phyloP scores from a whole-genome alignment of 352 stramenopile genomes.

The Nothophytophthora sp. region DNA sequence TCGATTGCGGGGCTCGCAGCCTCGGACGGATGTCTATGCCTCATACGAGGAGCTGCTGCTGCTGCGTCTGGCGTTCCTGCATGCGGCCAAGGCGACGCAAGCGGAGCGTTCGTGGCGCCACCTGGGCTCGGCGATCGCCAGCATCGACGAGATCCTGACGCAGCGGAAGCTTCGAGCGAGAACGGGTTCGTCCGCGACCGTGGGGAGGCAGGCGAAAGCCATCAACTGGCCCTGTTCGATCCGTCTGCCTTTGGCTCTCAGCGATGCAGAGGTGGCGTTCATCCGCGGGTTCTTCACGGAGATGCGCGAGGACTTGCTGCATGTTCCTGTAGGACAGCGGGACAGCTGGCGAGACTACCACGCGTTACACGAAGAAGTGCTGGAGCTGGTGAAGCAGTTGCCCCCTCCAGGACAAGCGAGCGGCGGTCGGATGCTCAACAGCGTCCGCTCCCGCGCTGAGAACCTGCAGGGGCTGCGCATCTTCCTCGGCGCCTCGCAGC shows the following conservation, averaged over 20 bases:
- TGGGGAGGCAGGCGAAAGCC: constrained; percentile 19
- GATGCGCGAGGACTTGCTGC: constrained; percentile 33
- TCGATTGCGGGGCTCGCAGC: constrained; percentile 37
- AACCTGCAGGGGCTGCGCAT: constrained; percentile 41
- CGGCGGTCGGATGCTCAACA: constrained; percentile 22
- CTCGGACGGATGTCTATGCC: constrained; percentile 27
- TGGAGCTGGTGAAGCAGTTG: constrained; percentile 25
- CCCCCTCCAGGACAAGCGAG: constrained; percentile 7
- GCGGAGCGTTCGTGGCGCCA: constrained; percentile 14
- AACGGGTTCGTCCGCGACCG: background rate
- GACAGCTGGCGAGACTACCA: constrained; percentile 50
- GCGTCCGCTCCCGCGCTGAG: constrained; percentile 22
- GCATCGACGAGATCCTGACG: constrained; percentile 34
- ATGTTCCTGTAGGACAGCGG: constrained; percentile 19
- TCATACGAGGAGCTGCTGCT: constrained; percentile 58
- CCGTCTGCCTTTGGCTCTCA: constrained; percentile 30
- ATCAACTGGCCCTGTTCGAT: constrained; percentile 34
- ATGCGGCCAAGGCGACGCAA: constrained; percentile 28
- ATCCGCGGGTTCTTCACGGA: constrained; percentile 35
- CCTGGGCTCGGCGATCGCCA: constrained; percentile 18
- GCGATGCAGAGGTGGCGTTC: constrained; percentile 33
- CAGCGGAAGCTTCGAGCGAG: constrained; percentile 14
- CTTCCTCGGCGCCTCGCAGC: constrained; percentile 41
- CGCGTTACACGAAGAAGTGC: constrained; percentile 40
- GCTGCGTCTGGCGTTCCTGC: constrained; percentile 54